Evolutionary conservation across 768 basidiomycete species (phyloP).

Genomic region (Calocybe cyanea): DNA sequence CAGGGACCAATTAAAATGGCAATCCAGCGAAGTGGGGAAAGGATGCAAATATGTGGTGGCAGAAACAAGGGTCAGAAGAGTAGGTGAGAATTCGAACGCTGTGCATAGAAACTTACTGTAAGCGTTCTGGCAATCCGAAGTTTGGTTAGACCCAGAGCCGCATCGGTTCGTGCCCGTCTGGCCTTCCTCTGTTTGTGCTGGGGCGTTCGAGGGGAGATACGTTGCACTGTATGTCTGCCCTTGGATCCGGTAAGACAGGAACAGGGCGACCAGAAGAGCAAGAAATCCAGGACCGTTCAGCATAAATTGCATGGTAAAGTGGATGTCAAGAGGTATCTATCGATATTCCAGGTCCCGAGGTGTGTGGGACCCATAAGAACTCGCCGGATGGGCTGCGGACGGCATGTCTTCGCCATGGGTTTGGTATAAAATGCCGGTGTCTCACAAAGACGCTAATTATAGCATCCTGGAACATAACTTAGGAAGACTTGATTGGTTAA

Average conservation of each 20-base stretch:
- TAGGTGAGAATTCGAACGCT: neutral
- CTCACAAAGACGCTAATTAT: too few relatives aligned
- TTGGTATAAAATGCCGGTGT: neutral
- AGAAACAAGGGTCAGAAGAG: neutral
- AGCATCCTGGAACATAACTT: too few relatives aligned
- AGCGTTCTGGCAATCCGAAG: conserved; percentile 63
- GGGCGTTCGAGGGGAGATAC: conserved; percentile 45
- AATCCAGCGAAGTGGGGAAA: too few relatives aligned
- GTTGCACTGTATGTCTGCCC: conserved; percentile 38
- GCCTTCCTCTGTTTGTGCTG: conserved; percentile 48
- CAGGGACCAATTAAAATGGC: too few relatives aligned
- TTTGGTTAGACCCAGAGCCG: conserved; percentile 49
- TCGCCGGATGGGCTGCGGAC: neutral
- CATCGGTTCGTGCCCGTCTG: conserved; percentile 67
- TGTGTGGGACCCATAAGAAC: neutral
- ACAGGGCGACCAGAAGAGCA: neutral
- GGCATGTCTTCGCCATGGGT: neutral
- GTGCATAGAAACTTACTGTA: conserved; percentile 39
- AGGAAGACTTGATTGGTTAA: too few relatives aligned
- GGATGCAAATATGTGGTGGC: too few relatives aligned
- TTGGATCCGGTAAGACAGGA: neutral
- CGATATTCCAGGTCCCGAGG: neutral
- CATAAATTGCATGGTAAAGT: neutral
- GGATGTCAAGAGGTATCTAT: neutral
- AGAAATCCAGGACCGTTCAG: neutral